A percentile compares a stretch with the other conserved stretches of the same genome.
These are phyloP conservation scores for Carex parvula DNA, from an alignment of 176 grass and related monocot genomes.

Conservation along the genomic window DNA sequence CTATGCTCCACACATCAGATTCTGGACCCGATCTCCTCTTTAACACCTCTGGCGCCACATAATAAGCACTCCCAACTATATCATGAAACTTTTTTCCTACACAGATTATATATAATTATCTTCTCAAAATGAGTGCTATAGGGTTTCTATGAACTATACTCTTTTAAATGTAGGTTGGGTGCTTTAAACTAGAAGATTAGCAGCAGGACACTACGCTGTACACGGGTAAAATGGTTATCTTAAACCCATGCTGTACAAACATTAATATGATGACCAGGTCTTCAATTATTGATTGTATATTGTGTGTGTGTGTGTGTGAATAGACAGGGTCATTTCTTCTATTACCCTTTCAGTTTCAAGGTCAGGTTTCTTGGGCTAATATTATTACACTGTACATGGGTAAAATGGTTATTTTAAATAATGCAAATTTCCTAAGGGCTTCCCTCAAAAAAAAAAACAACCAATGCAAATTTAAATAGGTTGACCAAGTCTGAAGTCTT, in stretches of 20 bases:
- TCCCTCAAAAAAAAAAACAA: too few species aligned
- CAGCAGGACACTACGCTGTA: not conserved
- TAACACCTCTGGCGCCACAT: constrained; percentile 96
- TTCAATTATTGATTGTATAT: not conserved
- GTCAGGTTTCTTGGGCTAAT: too few species aligned
- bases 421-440: too few species aligned
- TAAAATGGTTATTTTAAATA: not conserved
- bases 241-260: not conserved
- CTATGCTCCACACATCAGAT: constrained; percentile 99
- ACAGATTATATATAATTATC: constrained; percentile 22
- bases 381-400: not conserved
- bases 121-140: not conserved
- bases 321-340: not conserved
- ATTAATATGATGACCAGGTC: not conserved
- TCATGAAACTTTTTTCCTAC: constrained; percentile 80
- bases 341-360: too few species aligned
- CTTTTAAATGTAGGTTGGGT: not conserved
- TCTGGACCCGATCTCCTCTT: constrained; percentile 84
- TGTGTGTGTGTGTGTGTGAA: not conserved
- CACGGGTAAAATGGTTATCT: not conserved
- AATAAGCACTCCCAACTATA: constrained; percentile 99
- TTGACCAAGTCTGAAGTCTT: not conserved
- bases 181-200: not conserved
- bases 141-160: not conserved
- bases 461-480: not conserved